Evolutionary conservation across 78 protist genomes (phyloP), one percentile per base, ranked within the genome.

Genomic region (Dictyostelium capitatum): DNA sequence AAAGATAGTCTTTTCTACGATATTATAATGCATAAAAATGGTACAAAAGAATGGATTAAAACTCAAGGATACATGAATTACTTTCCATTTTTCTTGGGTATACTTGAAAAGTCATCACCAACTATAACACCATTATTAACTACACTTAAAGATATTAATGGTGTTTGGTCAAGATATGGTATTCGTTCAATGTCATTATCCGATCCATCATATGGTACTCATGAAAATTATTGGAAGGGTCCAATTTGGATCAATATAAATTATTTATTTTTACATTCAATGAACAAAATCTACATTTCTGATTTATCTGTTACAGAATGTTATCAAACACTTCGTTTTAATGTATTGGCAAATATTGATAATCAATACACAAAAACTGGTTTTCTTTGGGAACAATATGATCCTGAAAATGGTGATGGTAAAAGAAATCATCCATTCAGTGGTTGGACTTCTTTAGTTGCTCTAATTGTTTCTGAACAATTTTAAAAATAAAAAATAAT

Each of bases 171-270:
- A 15, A 91, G 90, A 77, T 72, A 41, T 25, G 92, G 92, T 48
- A 47, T 90, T 50, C 43, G 82, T 59, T 94, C 90, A 79, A 47
- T 98, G 37, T 74, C 97, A 14, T 4, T 28, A 5, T 5, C 48
- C 0, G 97, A 96, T 30, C 51, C 72, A n/a, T n/a, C 69, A 32
- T 97, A 54, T 74, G 89, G 97, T 32, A 91, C 89, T 7, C 46
- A 83, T 19, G 97, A 91, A 53, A 91, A 97, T 79, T 97, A 98
- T 91, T 98, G 99, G 99, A 69, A 98, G 6, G 99, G 99, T 1
- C 89, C 99, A 0, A 80, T 98, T 50, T 98, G 99, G 99, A 56
- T 99, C 65, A 98, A 98, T 92, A 32, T 98, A 80, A 98, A 99
- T 92, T 99, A 98, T 92, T 48, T 98, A 14, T 80, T 83, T n/a